Base-by-base conservation (phyloP, 2,329 filamentous ascomycete species). In the Camillea tinctor region DNA sequence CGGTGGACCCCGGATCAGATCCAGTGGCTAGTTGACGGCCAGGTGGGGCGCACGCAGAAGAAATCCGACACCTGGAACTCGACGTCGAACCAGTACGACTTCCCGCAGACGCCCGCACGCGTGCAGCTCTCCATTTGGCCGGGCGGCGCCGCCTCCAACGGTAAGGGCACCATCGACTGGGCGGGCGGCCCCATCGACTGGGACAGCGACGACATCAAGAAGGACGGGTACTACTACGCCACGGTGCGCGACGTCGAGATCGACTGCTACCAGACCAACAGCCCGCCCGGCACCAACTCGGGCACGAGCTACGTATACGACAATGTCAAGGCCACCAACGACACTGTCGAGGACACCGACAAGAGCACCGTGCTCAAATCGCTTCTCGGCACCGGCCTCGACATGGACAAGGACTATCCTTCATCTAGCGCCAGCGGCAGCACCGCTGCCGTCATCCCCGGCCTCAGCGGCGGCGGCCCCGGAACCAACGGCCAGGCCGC, bases 111-210 rank as follows among this genome's bases (percentile, higher is more conserved):
- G 0, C 95, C 95, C 3, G 79, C 93, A 17, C 91, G 94, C 68
- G 85, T 99, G 56, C 92, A 97, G 80, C 84, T 99, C 55, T 98
- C 95, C 17, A 87, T 99, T 71, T 99, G 95, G 95, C 95, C 95
- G 49, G 95, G 92, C 71, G 95, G 95, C 73, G 85, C 91, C 52
- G 77, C 86, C 9, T 83, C 82, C 72, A 97, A 97, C 75, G 89
- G 85, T 49, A 73, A 90, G 74, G 95, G 95, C 58, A 98, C 95
- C 36, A 85, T 97, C 66, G 82, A 88, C 57, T 99, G 95, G 95
- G 92, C 94, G 19, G 95, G 95, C 72, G 95, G 95, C 69, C 79
- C 84, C 56, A 94, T 99, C 65, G 84, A 96, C 81, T 99, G 95
- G 94, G 80, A 90, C 73, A 86, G 85, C 65, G 79, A 82, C 20